Evolutionary conservation across 2,329 filamentous ascomycete genomes (phyloP), one percentile per base, ranked within the genome.

Genomic region (Xylaria arbuscula): DNA sequence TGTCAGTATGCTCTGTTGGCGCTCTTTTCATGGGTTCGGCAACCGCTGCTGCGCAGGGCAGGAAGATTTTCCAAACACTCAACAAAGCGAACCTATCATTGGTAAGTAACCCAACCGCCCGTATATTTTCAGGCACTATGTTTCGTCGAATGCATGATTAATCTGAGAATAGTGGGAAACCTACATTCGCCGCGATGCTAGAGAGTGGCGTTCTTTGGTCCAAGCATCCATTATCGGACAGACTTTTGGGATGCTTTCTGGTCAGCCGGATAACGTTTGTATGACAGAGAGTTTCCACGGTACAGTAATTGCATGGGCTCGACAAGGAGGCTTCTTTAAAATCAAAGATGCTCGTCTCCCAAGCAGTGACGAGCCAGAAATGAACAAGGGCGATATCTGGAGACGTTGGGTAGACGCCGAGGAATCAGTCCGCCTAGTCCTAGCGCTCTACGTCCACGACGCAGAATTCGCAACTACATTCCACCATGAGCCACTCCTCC

Each of bases 271-370:
- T 19, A 69, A 64, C 36, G 67, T 69, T 47, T 69, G 67, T 45
- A 69, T 69, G 67, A 69, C 67, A 13, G 67, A 69, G 45, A 69
- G 67, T 24, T 69, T 69, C 36, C 67, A 69, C 34, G 67, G 67
- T 32, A 69, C 67, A 24, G 67, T 11, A n/a, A 67, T 69, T 48
- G 67, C 67, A 17, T 69, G 67, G 67, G 64, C 67, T 11, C 67
- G 67, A 36, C 67, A 69, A 56, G 67, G 67, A 8, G 67, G 67
- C 7, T 69, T 67, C 51, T 69, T 69, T 17, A 69, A 69, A 42
- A 69, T 69, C 54, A 69, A 57, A 60, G 15, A 51, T 24, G 67
- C 60, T 4, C 67, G 64, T n/a, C 64, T 69, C 17, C 67, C 67
- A 11, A 67, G 15, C 36, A 48, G 34, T 3, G 50, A 64, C 5